Base-by-base conservation (phyloP, 768 basidiomycete genomes). In the Psilocybe cyanescens region DNA sequence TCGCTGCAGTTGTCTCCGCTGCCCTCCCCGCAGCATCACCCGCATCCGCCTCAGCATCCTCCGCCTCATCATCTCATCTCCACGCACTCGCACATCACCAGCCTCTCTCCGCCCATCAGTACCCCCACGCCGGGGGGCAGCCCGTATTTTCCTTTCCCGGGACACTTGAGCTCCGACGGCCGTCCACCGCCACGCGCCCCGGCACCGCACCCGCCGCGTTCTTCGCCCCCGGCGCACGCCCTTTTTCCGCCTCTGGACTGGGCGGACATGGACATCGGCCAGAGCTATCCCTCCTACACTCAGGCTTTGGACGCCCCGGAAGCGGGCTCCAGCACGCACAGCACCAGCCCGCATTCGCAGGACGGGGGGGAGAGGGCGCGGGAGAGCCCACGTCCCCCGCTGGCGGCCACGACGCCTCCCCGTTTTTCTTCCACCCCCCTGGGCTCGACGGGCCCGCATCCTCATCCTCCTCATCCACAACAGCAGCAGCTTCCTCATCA, bases 401-500 rank as follows among this genome's bases (percentile, higher is more conserved):
- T 31, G 58, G 69, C 51, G 70, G 71, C 58, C 69, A 81, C 74
- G 88, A 88, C 66, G 37, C 74, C 75, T 88, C 86, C 61, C 90
- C 90, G 57, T 91, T 91, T 85, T 90, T 82, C 79, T 92, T 90
- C 86, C 84, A 87, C 79, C 83, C 89, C 64, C 88, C 87, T 72
- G 75, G 77, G 41, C 64, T 61, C 55, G 72, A 73, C 68, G 58
- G 76, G 65, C 56, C 63, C 53, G 39, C 51, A 53, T 53, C 66
- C 58, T 47, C 71, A 56, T 55, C 69, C 61, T 37, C 69, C 54
- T 47, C 73, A 58, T 65, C 73, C 67, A 52, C 75, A 70, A 52
- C 75, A 70, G 53, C 80, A 72, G 30, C 61, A 8, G 9, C 41
- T 35, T 62, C 64, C 76, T 68, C 57, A 76, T 66, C 53, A 58